Evolutionary conservation across 345 rosid genomes (phyloP).

Genomic region (Euphorbia pulcherrima): DNA sequence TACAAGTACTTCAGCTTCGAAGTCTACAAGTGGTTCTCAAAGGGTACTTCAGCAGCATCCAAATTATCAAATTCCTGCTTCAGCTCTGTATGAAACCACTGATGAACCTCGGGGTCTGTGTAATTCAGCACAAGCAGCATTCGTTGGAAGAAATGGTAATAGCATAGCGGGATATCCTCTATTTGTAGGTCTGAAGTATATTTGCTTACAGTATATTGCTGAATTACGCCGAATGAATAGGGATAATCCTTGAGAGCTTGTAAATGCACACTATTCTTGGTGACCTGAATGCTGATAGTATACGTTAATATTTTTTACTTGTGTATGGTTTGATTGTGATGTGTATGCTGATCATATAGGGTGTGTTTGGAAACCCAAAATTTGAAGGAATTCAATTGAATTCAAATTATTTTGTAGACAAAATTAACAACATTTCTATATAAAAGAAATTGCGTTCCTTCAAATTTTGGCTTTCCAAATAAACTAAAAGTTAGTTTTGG

Average conservation of each 20-base stretch:
- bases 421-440: too few species aligned
- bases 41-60: conserved; percentile 50
- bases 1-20: conserved; percentile 43
- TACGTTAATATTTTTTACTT: neutral
- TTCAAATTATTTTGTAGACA: too few species aligned
- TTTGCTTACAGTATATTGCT: neutral
- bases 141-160: conserved; percentile 47
- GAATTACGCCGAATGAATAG: neutral
- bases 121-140: conserved; percentile 30
- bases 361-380: too few species aligned
- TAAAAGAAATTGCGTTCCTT: too few species aligned
- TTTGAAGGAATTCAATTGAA: too few species aligned
- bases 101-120: conserved; percentile 45
- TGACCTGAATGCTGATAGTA: neutral
- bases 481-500: neutral
- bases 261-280: neutral
- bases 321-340: neutral
- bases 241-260: neutral
- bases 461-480: too few species aligned
- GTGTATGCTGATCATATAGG: neutral
- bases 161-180: conserved; percentile 19
- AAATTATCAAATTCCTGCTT: conserved; percentile 79
- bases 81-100: conserved; percentile 69
- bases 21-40: conserved; percentile 38
- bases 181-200: neutral